Evolutionary conservation across 129 eudicot species (phyloP), one percentile per base, ranked within the genome.

Genomic region (Artemisia annua): DNA sequence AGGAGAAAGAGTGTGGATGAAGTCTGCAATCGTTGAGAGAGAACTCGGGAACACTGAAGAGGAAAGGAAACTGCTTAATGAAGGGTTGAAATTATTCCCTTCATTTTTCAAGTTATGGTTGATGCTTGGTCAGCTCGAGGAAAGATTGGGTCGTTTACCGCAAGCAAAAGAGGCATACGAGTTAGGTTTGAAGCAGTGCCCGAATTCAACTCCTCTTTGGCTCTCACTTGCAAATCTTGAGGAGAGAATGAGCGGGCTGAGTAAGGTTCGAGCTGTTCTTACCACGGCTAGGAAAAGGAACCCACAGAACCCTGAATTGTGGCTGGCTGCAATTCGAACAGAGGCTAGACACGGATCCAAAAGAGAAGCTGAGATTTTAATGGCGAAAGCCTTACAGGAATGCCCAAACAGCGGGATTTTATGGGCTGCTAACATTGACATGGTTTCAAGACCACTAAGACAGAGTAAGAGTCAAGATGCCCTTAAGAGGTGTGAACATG

Each of bases 1-100:
- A 18, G 93, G 96, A 69, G 98, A 94, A 69, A 81, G 97, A 35
- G 98, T 94, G 7, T 94, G 98, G 98, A 90, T 90, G 98, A 94
- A 94, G 69, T 94, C 98, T n/a, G 93, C 93, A 10, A 89, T 94
- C 20, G 97, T 90, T 1, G 97, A 94, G 82, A 77, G 98, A 63
- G 97, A 94, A 74, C 72, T 94, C 24, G 93, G 96, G 1, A 90
- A 90, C 66, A 69, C 64, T 3, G 81, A 35, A 0, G 98, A 94
- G 49, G 98, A 94, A 79, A 85, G 93, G 72, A 63, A 78, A 69
- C 75, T 94, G 54, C 84, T 94, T 69, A 89, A 94, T 60, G 97
- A 94, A 85, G 98, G 92, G 63, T 69, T 90, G 51, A 81, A 68
- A 62, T 85, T 66, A 39, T 90, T 86, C 75, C 97, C 97, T 13